These are phyloP conservation scores for Arctium lappa DNA, from an alignment of 129 eudicot genomes.

Conservation along the genomic window DNA sequence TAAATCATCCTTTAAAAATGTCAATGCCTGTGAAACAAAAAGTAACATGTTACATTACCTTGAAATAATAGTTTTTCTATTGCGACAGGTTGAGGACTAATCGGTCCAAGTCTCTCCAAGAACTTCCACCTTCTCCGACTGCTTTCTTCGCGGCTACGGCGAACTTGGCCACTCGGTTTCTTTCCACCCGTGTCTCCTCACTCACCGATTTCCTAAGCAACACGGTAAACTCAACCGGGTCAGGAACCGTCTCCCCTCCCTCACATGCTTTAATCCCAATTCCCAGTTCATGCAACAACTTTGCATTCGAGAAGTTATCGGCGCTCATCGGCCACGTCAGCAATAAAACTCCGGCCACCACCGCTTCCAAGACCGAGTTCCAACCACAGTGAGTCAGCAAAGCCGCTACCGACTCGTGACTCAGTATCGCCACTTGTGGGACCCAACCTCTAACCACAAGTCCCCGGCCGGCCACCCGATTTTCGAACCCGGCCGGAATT, in stretches of 20 bases:
- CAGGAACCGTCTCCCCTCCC: slow-evolving; percentile 35
- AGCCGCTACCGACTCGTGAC: slow-evolving; percentile 18
- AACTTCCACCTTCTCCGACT: slow-evolving; percentile 45
- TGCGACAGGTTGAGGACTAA: background rate
- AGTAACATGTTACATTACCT: too few relatives aligned
- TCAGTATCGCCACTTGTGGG: slow-evolving; percentile 25
- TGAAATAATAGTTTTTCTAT: background rate
- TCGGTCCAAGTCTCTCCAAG: slow-evolving; percentile 33
- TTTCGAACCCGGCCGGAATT: slow-evolving; percentile 21
- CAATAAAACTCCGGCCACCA: slow-evolving; percentile 14
- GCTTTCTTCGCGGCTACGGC: slow-evolving; percentile 48
- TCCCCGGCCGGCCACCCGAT: slow-evolving; percentile 20
- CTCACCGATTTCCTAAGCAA: slow-evolving; percentile 18
- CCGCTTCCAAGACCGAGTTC: slow-evolving; percentile 27
- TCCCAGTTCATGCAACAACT: slow-evolving; percentile 30
- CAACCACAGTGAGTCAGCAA: slow-evolving; percentile 32
- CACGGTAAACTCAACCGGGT: slow-evolving; percentile 38
- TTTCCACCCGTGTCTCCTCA: slow-evolving; percentile 34
- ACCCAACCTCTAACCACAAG: slow-evolving; percentile 28
- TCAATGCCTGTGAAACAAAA: too few relatives aligned
- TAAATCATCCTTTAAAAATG: too few relatives aligned
- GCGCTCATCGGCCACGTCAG: slow-evolving; percentile 26
- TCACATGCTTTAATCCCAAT: slow-evolving; percentile 48
- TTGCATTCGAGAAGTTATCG: slow-evolving; percentile 20
- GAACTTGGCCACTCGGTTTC: slow-evolving; percentile 24